A percentile compares a stretch with the other conserved stretches of the same genome.
phyloP scores from a whole-genome alignment of 2,329 filamentous ascomycete species.

The Trichoderma sp. region DNA sequence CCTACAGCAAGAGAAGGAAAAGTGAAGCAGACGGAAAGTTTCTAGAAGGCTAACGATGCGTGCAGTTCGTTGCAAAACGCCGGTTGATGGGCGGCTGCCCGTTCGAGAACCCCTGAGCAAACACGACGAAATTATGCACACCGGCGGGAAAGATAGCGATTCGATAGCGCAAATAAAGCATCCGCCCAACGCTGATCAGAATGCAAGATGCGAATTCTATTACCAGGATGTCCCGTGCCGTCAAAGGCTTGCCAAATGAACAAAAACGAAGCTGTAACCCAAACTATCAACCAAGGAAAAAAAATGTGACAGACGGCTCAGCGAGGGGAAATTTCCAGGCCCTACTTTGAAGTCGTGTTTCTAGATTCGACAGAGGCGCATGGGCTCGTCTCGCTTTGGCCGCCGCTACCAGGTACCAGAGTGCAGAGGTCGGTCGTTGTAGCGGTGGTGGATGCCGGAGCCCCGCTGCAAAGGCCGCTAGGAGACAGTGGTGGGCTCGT shows the following conservation, averaged over 20 bases:
- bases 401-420: constrained; percentile 19
- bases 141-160: constrained; percentile 26
- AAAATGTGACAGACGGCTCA: constrained; percentile 10
- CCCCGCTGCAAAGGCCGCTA: constrained; percentile 20
- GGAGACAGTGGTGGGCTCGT: constrained; percentile 20
- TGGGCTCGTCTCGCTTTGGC: background rate
- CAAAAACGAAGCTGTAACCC: constrained; percentile 3
- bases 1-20: background rate
- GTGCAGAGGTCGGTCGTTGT: constrained; percentile 4
- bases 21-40: constrained; percentile 2
- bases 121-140: constrained; percentile 32
- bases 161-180: constrained; percentile 27
- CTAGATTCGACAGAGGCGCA: background rate
- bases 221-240: constrained; percentile 10
- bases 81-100: constrained; percentile 20
- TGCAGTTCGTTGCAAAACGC: constrained; percentile 25
- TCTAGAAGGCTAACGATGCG: constrained; percentile 17
- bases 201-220: background rate
- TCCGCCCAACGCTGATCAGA: constrained; percentile 15
- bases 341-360: constrained; percentile 13
- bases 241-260: background rate
- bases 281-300: constrained; percentile 15
- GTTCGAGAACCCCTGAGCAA: constrained; percentile 39
- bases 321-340: constrained; percentile 28
- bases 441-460: constrained; percentile 19